Base-by-base conservation (phyloP, 2,329 filamentous ascomycete genomes). In the Penicillium sp. region DNA sequence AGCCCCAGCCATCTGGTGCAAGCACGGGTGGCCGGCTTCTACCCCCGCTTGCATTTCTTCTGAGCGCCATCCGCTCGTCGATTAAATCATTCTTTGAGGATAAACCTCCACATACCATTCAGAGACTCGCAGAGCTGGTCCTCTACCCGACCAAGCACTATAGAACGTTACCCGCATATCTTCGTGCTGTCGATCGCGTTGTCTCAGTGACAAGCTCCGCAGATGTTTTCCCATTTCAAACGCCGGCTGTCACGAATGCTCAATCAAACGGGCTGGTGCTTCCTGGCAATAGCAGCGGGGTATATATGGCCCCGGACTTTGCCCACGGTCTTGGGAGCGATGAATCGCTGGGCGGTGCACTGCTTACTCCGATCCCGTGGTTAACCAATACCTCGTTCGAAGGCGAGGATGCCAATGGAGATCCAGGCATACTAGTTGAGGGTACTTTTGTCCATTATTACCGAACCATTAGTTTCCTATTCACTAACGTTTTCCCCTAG, bases 341-440 rank as follows among this genome's bases (percentile, higher is more conserved):
- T 67, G 93, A 97, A 72, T 89, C 89, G 13, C 79, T 97, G 1
- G 93, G 93, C 23, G 94, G 94, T 7, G 94, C 94, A 0, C 81
- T 97, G 19, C 81, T 99, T 49, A 97, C 93, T 1, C 94, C 93
- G 0, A 97, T 99, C 57, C 90, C 93, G 0, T 99, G 94, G 94
- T 79, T 97, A 50, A 81, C 70, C 57, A 73, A 75, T 65, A 48
- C 65, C 35, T 70, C 71, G 1, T 67, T 73, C 1, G 72, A 67
- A 19, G 63, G 60, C 29, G 71, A 67, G 17, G 59, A 60, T 15
- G 58, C 55, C 21, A 55, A 57, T 58, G 71, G 66, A 25, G 58
- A 60, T 17, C 55, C 58, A 21, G 52, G 55, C 59, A 55, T 55
- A 45, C 43, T 69, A 27, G 56, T 57, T 41, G 61, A 65, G 31